Base-by-base conservation (phyloP, 768 basidiomycete species). In the Gyrodon lividus region DNA sequence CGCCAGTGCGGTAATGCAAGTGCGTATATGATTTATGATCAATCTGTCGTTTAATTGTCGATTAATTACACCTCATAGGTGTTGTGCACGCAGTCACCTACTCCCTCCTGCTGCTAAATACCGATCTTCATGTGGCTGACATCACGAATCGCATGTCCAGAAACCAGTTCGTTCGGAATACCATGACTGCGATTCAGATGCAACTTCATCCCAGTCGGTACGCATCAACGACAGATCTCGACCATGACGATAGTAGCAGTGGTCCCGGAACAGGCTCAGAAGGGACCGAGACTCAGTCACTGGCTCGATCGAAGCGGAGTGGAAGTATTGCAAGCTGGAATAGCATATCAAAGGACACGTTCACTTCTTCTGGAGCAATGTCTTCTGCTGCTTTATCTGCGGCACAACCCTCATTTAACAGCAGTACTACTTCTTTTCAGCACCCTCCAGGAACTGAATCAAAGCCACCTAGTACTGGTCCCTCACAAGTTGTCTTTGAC, bases 91-190 rank as follows among this genome's bases (percentile, higher is more conserved):
- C 92, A 2, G 89, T 95, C 43, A 80, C 92, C 2, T 98, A 96
- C 62, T 97, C 95, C 2, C 79, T 99, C 34, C 74, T 99, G 0
- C 78, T 98, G 28, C 80, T 98, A 46, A 99, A 99, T 72, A 99
- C 97, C 23, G 97, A 99, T 68, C 79, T 99, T 30, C 96, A 99
- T 68, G 87, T 99, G 45, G 97, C 95, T 28, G 95, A 98, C 33
- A 77, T 97, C 23, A 68, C 82, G 16, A 82, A 79, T 3, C 86
- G 91, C 54, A 99, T 98, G 97, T 94, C 96, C 1, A 82, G 89
- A 17, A 78, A 62, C 46, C 94, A 98, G 63, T 99, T 98, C 68
- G 85, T 98, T 6, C 82, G 86, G 44, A 98, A 98, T 67, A 98
- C 95, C 1, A 79, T 98, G 67, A 72, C 81, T 4, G 87, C 92